Percentiles rank a stretch among this genome's conserved stretches.
phyloP scores from a whole-genome alignment of 2,329 filamentous ascomycete genomes.

The Trichoderma sp. region DNA sequence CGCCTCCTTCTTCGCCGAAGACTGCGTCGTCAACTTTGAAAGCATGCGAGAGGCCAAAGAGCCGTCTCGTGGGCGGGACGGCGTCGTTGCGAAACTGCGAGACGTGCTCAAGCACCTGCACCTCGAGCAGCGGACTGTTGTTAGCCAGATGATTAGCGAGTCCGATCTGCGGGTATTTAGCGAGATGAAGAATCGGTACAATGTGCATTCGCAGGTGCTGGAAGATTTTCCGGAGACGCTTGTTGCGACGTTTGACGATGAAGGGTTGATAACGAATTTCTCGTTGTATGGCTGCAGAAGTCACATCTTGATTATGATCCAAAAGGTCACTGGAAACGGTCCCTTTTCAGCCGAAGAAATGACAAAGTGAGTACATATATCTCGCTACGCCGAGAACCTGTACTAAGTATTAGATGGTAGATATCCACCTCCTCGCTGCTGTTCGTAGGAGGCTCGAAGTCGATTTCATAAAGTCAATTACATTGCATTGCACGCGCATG shows the following conservation, averaged over 20 bases:
- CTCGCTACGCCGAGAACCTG: not conserved
- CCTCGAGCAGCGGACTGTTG: conserved; percentile 2
- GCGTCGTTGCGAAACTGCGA: not conserved
- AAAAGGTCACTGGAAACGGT: not conserved
- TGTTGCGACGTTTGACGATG: conserved; percentile 16
- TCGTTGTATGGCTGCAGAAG: conserved; percentile 11
- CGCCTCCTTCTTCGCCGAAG: conserved; percentile 10
- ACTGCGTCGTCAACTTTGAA: conserved; percentile 8
- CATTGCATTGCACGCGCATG: not conserved
- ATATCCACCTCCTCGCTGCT: not conserved
- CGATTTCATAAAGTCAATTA: not conserved
- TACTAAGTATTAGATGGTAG: not conserved
- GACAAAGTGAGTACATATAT: not conserved
- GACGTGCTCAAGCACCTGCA: not conserved
- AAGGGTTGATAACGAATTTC: conserved; percentile 3
- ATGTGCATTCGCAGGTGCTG: not conserved
- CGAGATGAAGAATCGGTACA: conserved; percentile 13
- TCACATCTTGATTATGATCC: not conserved
- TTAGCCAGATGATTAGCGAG: not conserved
- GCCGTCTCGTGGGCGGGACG: not conserved
- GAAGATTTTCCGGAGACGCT: conserved; percentile 9
- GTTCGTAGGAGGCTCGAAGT: not conserved
- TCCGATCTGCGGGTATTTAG: not conserved
- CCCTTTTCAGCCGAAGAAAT: conserved; percentile 1
- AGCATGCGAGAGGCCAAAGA: conserved; percentile 11